phyloP scores from a whole-genome alignment of 805 yeast species.

The Schwanniomyces yamadae region DNA sequence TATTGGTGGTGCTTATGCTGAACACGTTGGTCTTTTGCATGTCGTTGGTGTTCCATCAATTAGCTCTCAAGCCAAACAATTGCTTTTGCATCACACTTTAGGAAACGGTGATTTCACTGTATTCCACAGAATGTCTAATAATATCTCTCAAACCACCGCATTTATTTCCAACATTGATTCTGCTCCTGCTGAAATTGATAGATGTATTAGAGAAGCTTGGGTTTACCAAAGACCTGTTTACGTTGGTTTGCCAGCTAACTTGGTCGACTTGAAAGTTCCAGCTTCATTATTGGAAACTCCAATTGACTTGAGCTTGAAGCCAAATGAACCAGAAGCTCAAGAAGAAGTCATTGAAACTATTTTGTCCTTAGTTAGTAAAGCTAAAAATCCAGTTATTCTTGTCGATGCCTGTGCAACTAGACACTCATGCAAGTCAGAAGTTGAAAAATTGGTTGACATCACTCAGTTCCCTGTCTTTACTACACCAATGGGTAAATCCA shows the following conservation, averaged over 20 bases:
- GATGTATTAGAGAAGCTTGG: constrained; percentile 70
- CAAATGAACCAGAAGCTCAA: constrained; percentile 37
- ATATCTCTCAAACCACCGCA: constrained; percentile 66
- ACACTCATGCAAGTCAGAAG: constrained; percentile 67
- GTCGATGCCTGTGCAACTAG: constrained; percentile 88
- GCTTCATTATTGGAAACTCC: constrained; percentile 58
- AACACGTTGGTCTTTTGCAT: constrained; percentile 82
- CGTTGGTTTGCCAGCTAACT: constrained; percentile 79
- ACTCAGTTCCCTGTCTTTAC: constrained; percentile 81
- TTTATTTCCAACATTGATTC: constrained; percentile 60
- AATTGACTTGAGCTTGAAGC: constrained; percentile 52
- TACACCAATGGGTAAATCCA: constrained; percentile 90
- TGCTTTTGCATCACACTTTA: constrained; percentile 77
- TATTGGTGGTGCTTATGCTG: constrained; percentile 85
- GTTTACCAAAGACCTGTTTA: constrained; percentile 78
- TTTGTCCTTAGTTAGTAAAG: constrained; percentile 50
- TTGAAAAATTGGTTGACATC: constrained; percentile 55
- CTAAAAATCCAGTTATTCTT: constrained; percentile 70
- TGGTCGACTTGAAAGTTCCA: constrained; percentile 65
- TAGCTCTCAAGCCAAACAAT: constrained; percentile 67
- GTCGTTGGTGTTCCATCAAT: constrained; percentile 85
- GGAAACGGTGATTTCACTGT: constrained; percentile 82
- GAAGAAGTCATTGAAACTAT: constrained; percentile 39
- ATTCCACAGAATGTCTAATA: constrained; percentile 74
- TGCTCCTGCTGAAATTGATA: constrained; percentile 73